Evolutionary conservation across 768 basidiomycete genomes (phyloP), one percentile per base, ranked within the genome.

Genomic region (Hemileccinum impolitum): DNA sequence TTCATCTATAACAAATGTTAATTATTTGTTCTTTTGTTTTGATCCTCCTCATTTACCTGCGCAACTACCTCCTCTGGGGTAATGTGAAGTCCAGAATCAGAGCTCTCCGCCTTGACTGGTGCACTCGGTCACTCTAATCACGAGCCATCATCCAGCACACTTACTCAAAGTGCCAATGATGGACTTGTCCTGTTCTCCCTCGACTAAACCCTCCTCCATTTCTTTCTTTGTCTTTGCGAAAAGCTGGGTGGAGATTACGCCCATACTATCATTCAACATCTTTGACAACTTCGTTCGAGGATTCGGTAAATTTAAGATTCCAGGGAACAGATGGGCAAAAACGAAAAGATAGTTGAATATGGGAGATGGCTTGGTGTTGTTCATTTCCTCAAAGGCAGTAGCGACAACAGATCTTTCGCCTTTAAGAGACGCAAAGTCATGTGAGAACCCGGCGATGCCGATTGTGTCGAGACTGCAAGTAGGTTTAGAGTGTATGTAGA

Each of bases 361-460:
- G 15, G 61, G 61, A 46, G 61, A 52, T 6, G 44, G 54, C 19
- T 63, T 55, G 9, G 58, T 48, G 19, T 69, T 62, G 35, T 58
- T 59, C 23, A 60, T 59, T 4, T 48, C 48, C 4, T 61, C 53
- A 4, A 72, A 65, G 1, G 61, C 48, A 6, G 60, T 50, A 11
- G 48, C 32, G 6, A 48, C 38, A 3, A 38, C 26, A 0, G 44
- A 44, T 35, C 23, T 38, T 45, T 71, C 59, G 8, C 75, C 75
- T 8, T 63, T 58, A 13, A 76, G 68, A 3, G 72, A 60, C n/a
- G 63, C 70, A 49, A 78, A 78, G 57, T 76, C 70, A 51, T 76
- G 70, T 1, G 73, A 71, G 54, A 78, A 75, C 1, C 75, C 71
- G 3, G 72, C 69, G 23, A 74, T 68, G 13, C 74, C 73, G 45